Base-by-base conservation (phyloP, 1,284 basidiomycete genomes). In the Ustilago hordei region DNA sequence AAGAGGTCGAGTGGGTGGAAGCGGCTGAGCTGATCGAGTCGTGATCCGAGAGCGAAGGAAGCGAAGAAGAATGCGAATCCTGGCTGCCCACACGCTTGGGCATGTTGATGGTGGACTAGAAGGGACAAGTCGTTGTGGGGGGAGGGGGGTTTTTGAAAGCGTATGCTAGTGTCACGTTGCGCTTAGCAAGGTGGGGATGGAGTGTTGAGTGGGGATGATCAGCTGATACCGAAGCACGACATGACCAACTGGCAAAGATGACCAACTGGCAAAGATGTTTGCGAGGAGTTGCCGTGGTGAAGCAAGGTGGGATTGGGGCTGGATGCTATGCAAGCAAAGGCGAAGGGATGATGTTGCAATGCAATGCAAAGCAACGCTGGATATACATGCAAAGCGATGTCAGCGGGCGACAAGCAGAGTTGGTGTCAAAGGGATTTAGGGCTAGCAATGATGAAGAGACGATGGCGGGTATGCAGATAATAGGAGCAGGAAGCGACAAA, bases 1-100 rank as follows among this genome's bases (percentile, higher is more conserved):
- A 60, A 28, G 56, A 17, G 15, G 71, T 65, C 9, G 64, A 60
- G 50, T 67, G 54, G 41, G 56, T 55, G 55, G 60, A 67, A 55
- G 48, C 53, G 2, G 66, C 52, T 15, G 68, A 75, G 0, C 36
- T 28, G 28, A 64, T 15, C 13, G 68, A 71, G 55, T 50, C 50
- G 52, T 60, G 55, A 23, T 64, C 60, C 41, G 57, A 67, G 32
- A 68, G 55, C 1, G 68, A 68, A 41, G 73, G 61, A 19, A 61
- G 41, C 28, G 69, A 70, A n/a, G 73, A 67, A 32, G 31, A n/a
- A 38, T 61, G 61, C 64, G 64, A 70, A 19, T 67, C 64, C 19
- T 67, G 64, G 45, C 64, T 71, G 12, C 32, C 68, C 4, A 57
- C 55, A 41, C 57, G 71, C 31, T 45, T 61, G 7, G 68, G 68